Percentiles rank a stretch among this genome's conserved stretches.
Evolutionary conservation across 441 rosid species (phyloP).

Genomic region (Brassica balearica): DNA sequence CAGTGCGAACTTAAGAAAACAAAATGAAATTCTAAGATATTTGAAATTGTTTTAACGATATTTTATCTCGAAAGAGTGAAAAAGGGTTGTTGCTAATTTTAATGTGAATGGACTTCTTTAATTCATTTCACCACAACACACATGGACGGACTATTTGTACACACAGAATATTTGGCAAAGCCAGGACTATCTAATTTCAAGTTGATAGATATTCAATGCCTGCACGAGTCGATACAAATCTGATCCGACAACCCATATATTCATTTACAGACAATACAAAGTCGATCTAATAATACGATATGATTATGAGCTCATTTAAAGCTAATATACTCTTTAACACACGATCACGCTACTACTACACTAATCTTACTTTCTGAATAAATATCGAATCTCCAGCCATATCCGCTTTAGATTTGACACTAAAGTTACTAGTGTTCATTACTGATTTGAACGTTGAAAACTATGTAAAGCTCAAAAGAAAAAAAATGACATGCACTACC

Average conservation of each 20-base stretch:
- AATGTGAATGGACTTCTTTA: neutral
- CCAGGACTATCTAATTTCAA: neutral
- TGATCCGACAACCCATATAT: neutral
- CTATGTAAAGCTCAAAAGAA: neutral
- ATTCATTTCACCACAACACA: neutral
- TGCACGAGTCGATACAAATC: neutral
- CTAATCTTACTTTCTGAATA: neutral
- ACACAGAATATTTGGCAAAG: neutral
- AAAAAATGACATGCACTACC: neutral
- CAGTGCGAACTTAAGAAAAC: neutral
- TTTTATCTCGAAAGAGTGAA: neutral
- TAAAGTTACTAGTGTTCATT: neutral
- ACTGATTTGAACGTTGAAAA: neutral
- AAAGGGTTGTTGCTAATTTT: neutral
- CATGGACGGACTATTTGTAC: neutral
- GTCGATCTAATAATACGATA: neutral
- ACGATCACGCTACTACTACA: neutral
- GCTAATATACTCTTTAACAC: neutral
- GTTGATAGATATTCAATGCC: neutral
- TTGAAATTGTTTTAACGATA: neutral
- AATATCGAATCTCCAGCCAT: neutral
- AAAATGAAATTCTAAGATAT: neutral
- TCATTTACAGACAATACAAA: neutral
- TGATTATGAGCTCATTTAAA: constrained; percentile 1
- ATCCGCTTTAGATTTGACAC: neutral